These are phyloP conservation scores for Aspergillus cejpii DNA, from an alignment of 2,329 filamentous ascomycete genomes.

Conservation along the genomic window DNA sequence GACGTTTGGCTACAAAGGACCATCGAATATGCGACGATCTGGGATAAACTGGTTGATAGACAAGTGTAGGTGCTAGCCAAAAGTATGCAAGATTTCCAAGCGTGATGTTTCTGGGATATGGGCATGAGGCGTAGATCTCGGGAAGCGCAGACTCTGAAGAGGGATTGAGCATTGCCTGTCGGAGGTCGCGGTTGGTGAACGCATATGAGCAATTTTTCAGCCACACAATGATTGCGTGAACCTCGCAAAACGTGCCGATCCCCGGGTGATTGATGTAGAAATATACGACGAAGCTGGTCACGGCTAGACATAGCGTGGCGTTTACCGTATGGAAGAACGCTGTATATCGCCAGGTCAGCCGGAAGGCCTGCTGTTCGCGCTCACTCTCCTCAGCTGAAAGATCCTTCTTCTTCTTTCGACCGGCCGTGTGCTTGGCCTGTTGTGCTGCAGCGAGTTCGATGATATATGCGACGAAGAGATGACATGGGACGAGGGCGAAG, in stretches of 20 bases:
- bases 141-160: constrained; percentile 63
- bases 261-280: constrained; percentile 86
- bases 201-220: constrained; percentile 94
- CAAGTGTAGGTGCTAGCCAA: constrained; percentile 93
- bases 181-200: constrained; percentile 90
- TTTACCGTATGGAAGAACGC: constrained; percentile 78
- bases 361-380: constrained; percentile 57
- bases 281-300: constrained; percentile 83
- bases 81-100: constrained; percentile 85
- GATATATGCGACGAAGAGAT: constrained; percentile 81
- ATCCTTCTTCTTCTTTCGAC: constrained; percentile 52
- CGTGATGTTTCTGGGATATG: constrained; percentile 88
- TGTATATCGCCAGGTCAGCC: constrained; percentile 70
- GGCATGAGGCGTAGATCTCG: constrained; percentile 71
- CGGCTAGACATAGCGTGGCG: constrained; percentile 68
- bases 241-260: constrained; percentile 81
- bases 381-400: constrained; percentile 52
- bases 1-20: constrained; percentile 76
- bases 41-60: constrained; percentile 96
- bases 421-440: constrained; percentile 64
- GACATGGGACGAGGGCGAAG: constrained; percentile 81
- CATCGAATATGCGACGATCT: constrained; percentile 75
- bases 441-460: constrained; percentile 79
- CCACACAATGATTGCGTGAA: constrained; percentile 93
- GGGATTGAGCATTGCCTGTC: constrained; percentile 81